Evolutionary conservation across 2,329 filamentous ascomycete species (phyloP).

Genomic region (Trichocomaceae sp.): DNA sequence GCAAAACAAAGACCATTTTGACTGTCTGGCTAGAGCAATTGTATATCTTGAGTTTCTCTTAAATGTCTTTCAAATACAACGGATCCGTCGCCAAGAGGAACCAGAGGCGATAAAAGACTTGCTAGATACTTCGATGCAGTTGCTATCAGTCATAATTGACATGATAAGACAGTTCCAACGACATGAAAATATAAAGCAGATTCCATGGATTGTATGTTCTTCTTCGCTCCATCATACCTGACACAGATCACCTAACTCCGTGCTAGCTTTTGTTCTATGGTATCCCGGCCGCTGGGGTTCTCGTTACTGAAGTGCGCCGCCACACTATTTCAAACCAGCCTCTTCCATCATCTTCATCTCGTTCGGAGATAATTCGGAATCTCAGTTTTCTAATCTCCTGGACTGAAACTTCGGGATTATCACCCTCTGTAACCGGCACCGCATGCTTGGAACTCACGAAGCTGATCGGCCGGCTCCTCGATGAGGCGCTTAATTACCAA

Average conservation of each 20-base stretch:
- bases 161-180: slow-evolving; percentile 15
- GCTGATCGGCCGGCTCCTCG: slow-evolving; percentile 17
- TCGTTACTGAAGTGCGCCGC: slow-evolving; percentile 19
- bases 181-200: slow-evolving; percentile 12
- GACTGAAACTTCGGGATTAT: slow-evolving; percentile 15
- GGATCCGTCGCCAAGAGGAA: slow-evolving; percentile 18
- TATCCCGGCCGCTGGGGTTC: slow-evolving; percentile 18
- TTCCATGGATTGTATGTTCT: slow-evolving; percentile 19
- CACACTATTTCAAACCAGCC: slow-evolving; percentile 16
- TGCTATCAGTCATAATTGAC: slow-evolving; percentile 18
- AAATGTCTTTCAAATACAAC: slow-evolving; percentile 19
- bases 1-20: slow-evolving; percentile 11
- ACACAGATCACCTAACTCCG: not conserved
- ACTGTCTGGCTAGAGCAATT: slow-evolving; percentile 13
- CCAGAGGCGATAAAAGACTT: slow-evolving; percentile 15
- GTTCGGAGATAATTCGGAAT: slow-evolving; percentile 19
- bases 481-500: slow-evolving; percentile 20
- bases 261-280: slow-evolving; percentile 17
- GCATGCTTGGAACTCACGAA: slow-evolving; percentile 18
- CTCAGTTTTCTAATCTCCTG: slow-evolving; percentile 18
- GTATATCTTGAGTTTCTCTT: slow-evolving; percentile 19
- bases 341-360: slow-evolving; percentile 16
- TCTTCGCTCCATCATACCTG: not conserved
- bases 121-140: slow-evolving; percentile 19
- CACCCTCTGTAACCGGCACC: slow-evolving; percentile 8